A percentile compares a stretch with the other conserved stretches of the same genome.
Conservation (phyloP, 2,329 filamentous ascomycete genomes). For the Madurella mycetomatis region DNA sequence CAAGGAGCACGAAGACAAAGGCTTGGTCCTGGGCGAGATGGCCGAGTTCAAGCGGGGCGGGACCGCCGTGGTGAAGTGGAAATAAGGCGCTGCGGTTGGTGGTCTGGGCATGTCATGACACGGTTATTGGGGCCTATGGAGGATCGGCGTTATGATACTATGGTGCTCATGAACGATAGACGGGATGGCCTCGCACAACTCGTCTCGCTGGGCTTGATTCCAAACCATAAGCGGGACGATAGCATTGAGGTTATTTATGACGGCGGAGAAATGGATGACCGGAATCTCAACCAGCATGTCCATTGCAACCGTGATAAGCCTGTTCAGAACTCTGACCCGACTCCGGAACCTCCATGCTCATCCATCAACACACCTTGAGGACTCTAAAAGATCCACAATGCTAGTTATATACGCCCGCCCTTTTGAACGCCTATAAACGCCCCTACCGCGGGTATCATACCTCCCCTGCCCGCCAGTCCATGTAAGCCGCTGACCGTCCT, state of each 20-base stretch:
- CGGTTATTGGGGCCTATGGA: neutral
- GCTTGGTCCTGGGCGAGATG: constrained; percentile 54
- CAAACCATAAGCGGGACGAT: neutral
- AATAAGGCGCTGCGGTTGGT: neutral
- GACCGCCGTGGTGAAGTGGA: constrained; percentile 60
- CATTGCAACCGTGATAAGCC: neutral
- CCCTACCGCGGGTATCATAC: constrained; percentile 10
- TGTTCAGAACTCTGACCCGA: neutral
- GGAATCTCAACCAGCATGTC: neutral
- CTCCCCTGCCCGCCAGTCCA: neutral
- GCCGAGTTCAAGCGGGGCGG: constrained; percentile 63
- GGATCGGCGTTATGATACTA: neutral
- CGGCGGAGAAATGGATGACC: neutral
- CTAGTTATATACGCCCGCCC: neutral
- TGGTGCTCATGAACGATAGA: neutral
- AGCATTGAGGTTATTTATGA: neutral
- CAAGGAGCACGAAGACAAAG: constrained; percentile 71
- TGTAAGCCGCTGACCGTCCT: neutral
- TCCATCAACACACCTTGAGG: neutral
- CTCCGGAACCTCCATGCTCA: neutral
- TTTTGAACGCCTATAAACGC: constrained; percentile 15
- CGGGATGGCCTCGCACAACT: no score
- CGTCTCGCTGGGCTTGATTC: no score
- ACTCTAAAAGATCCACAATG: neutral
- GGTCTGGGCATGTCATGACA: neutral